Evolutionary conservation across 352 stramenopile genomes (phyloP).

Genomic region (Thraustochytrium sp.): DNA sequence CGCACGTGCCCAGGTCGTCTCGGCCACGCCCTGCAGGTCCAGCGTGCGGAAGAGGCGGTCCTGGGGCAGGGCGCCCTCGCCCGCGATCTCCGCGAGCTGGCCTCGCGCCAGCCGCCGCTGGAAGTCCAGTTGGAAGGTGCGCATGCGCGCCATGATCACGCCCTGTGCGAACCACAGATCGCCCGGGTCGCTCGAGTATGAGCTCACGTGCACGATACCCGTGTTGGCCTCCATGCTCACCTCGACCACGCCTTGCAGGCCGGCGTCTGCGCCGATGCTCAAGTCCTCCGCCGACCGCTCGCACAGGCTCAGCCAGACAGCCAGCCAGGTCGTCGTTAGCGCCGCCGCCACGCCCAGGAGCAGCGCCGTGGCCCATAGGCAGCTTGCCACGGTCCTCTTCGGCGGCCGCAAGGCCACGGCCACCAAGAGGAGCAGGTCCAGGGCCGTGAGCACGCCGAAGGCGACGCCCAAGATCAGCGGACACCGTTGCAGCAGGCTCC

Average conservation of each 20-base stretch:
- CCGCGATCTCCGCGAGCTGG: slow-evolving; percentile 29
- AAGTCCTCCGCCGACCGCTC: not conserved
- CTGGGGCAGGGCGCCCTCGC: not conserved
- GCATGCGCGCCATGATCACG: slow-evolving; percentile 21
- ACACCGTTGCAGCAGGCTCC: too few relatives aligned
- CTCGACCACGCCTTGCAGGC: not conserved
- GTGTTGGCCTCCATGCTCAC: not conserved
- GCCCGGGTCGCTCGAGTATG: not conserved
- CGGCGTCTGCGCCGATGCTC: not conserved
- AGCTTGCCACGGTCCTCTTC: too few relatives aligned
- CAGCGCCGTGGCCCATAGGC: too few relatives aligned
- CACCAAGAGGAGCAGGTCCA: too few relatives aligned
- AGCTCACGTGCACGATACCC: not conserved
- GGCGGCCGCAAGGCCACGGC: too few relatives aligned
- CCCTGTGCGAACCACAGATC: slow-evolving; percentile 40
- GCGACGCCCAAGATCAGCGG: too few relatives aligned
- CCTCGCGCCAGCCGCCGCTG: slow-evolving; percentile 37
- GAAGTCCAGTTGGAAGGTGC: slow-evolving; percentile 46
- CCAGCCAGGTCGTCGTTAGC: not conserved
- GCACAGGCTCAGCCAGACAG: not conserved
- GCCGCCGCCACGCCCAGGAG: not conserved
- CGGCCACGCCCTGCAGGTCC: not conserved
- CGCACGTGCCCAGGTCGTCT: not conserved
- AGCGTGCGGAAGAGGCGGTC: slow-evolving; percentile 43
- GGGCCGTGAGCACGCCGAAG: too few relatives aligned